Conservation (phyloP, 371 early-diverging fungal species). For the Mucor indicus region DNA sequence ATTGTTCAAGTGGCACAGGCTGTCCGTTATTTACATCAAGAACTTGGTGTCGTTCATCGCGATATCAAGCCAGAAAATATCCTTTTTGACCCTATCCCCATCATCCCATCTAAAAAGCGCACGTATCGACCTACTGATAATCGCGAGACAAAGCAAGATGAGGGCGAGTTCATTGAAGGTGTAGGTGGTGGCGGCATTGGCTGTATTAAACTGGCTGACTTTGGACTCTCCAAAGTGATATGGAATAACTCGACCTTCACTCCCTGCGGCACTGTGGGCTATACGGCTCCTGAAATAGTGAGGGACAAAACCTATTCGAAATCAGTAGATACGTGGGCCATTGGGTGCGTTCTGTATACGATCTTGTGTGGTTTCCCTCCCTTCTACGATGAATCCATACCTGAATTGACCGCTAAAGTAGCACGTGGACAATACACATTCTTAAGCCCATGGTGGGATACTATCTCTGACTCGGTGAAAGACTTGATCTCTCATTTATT, state of each 20-base stretch:
- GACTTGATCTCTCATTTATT: constrained; percentile 69
- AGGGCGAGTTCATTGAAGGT: constrained; percentile 70
- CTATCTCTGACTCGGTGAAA: constrained; percentile 61
- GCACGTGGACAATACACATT: constrained; percentile 62
- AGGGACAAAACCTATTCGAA: constrained; percentile 73
- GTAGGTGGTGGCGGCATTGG: constrained; percentile 85
- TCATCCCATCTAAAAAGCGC: constrained; percentile 43
- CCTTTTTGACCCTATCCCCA: constrained; percentile 73
- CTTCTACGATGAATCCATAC: constrained; percentile 68
- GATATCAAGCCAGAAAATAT: constrained; percentile 98
- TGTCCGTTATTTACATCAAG: constrained; percentile 85
- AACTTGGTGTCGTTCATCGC: constrained; percentile 87
- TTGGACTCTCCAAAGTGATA: constrained; percentile 81
- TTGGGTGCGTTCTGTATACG: constrained; percentile 82
- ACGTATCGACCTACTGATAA: constrained; percentile 37
- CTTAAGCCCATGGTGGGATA: constrained; percentile 77
- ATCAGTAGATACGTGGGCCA: constrained; percentile 80
- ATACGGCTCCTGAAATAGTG: constrained; percentile 91
- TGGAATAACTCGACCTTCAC: constrained; percentile 82
- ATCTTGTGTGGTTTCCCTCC: constrained; percentile 78
- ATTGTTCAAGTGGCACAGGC: constrained; percentile 88
- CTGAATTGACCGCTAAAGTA: constrained; percentile 57
- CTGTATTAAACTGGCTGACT: constrained; percentile 81
- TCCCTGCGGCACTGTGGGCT: constrained; percentile 90
- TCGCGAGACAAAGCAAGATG: constrained; percentile 57